phyloP scores from a whole-genome alignment of 1,139 yeast species.

The Saccharomycopsis hybrid region DNA sequence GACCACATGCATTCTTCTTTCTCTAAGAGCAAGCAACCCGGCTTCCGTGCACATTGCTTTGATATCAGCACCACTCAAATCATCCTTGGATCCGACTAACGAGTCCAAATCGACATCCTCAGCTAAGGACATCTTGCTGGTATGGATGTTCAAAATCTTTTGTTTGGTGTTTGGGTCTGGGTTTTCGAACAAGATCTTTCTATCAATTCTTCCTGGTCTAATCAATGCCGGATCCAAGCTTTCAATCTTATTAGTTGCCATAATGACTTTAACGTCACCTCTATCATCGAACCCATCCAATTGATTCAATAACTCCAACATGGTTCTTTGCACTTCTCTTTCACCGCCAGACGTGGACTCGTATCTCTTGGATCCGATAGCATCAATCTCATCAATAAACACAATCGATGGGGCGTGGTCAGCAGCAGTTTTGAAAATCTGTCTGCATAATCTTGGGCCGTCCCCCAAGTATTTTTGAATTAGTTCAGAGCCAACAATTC shows the following conservation, averaged over 20 bases:
- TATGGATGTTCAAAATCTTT: constrained; percentile 89
- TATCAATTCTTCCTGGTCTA: constrained; percentile 98
- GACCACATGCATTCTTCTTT: constrained; percentile 96
- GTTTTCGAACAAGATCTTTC: constrained; percentile 92
- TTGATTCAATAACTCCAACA: constrained; percentile 95
- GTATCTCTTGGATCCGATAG: constrained; percentile 95
- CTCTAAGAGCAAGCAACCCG: constrained; percentile 91
- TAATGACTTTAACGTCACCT: constrained; percentile 96
- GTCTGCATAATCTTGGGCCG: constrained; percentile 93
- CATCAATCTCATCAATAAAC: constrained; percentile 97
- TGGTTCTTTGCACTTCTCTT: constrained; percentile 96
- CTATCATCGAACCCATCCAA: constrained; percentile 98
- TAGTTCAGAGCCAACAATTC: constrained; percentile 95
- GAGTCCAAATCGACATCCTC: constrained; percentile 90
- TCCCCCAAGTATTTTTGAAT: constrained; percentile 97
- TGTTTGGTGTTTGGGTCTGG: constrained; percentile 92
- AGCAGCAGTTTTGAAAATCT: constrained; percentile 92
- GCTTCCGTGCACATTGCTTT: constrained; percentile 99
- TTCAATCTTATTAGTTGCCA: constrained; percentile 98
- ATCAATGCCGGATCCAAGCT: constrained; percentile 94
- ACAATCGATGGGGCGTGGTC: constrained; percentile 98
- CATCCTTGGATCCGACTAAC: constrained; percentile 88
- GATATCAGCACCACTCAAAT: constrained; percentile 95
- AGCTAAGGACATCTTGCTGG: constrained; percentile 88
- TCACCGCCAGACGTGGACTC: constrained; percentile 97